Base-by-base conservation (phyloP, 129 eudicot species). In the Escallonia rubra region DNA sequence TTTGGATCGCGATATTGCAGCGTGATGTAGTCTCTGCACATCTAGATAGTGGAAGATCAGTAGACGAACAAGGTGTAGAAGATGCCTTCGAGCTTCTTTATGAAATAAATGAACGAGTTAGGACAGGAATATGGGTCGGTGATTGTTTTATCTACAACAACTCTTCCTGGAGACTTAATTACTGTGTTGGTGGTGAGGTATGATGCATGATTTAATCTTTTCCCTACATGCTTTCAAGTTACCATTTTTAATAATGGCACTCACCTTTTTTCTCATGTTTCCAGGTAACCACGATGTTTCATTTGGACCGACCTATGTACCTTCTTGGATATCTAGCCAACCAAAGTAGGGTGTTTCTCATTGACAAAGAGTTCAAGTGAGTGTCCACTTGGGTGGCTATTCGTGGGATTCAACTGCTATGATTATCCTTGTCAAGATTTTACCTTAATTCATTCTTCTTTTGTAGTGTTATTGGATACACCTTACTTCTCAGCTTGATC, bases 181-280 rank as follows among this genome's bases (percentile, higher is more conserved):
- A 93, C 71, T 93, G 98, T 80, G 98, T 93, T 54, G 98, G 98
- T 60, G 98, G 98, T 12, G 98, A 93, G 98, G 98, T 93, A 93
- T 54, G 75, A 61, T 43, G 8, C 63, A 12, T 55, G 63, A 46
- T 54, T 59, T 55, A 49, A 43, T 11, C 54, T 61, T 61, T 23
- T 23, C 34, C 34, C 34, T 23, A 23, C 34, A 23, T 23, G 34
- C 34, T 23, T 23, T 23, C 34, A 23, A 23, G 34, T 23, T 23
- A 0, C 1, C 0, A 23, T 23, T 23, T 23, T 23, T 23, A 23
- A 23, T 23, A 23, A 23, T 23, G 34, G 34, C 34, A 47, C 8
- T 42, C 15, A 42, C 12, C 43, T 55, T 40, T 72, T 52, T 46
- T 54, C 39, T 62, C 14, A 50, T 67, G 47, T 76, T 69, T 79